Evolutionary conservation across 768 basidiomycete genomes (phyloP).

Genomic region (Glaciozyma antarctica): DNA sequence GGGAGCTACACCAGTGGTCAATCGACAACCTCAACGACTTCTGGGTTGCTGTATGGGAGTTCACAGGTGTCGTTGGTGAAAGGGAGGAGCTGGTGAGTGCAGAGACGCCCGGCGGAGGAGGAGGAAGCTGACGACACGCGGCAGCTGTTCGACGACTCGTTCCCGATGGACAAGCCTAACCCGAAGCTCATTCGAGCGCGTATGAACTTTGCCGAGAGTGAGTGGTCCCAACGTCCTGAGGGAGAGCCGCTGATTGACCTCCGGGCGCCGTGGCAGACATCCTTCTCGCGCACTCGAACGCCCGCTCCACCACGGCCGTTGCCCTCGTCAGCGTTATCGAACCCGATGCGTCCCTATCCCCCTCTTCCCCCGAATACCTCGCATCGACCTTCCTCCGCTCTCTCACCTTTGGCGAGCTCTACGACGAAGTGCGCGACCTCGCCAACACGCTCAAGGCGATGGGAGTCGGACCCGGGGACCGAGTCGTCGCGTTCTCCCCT

Average conservation of each 20-base stretch:
- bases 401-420: conserved; percentile 32
- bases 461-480: conserved; percentile 29
- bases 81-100: conserved; percentile 1
- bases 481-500: conserved; percentile 32
- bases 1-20: conserved; percentile 25
- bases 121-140: background rate
- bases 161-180: conserved; percentile 23
- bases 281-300: conserved; percentile 31
- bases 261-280: conserved; percentile 10
- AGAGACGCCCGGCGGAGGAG: background rate
- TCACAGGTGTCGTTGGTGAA: conserved; percentile 26
- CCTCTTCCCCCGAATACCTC: conserved; percentile 5
- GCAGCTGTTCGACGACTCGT: conserved; percentile 21
- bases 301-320: conserved; percentile 17
- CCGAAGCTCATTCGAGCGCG: conserved; percentile 11
- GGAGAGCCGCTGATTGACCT: background rate
- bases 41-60: conserved; percentile 29
- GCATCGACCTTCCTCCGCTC: conserved; percentile 20
- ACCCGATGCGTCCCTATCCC: conserved; percentile 4
- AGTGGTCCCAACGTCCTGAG: background rate
- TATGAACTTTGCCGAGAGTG: conserved; percentile 29
- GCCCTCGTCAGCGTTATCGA: conserved; percentile 33
- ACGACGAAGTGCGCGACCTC: conserved; percentile 28
- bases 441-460: conserved; percentile 26
- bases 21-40: conserved; percentile 24